These are phyloP conservation scores for Globisporangium alternatum DNA, from an alignment of 352 stramenopile genomes.

Conservation along the genomic window DNA sequence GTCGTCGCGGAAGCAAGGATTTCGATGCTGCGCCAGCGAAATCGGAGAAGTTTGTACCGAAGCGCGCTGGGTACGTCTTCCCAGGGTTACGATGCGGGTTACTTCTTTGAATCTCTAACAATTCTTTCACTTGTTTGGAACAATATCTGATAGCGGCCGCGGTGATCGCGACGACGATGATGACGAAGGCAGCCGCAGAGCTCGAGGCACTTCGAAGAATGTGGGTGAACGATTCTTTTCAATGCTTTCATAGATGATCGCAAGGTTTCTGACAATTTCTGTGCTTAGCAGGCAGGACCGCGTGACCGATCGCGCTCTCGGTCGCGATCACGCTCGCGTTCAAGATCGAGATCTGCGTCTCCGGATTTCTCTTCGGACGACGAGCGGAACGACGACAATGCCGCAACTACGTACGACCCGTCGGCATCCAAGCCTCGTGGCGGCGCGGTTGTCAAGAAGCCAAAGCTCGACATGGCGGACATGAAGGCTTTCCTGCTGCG, in stretches of 20 bases:
- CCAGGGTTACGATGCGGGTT: background rate
- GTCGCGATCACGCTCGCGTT: conserved; percentile 47
- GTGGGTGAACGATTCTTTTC: conserved; percentile 21
- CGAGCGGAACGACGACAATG: conserved; percentile 53
- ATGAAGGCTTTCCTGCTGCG: conserved; percentile 78
- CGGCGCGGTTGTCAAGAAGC: conserved; percentile 46
- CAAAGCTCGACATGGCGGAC: conserved; percentile 79
- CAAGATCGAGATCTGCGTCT: conserved; percentile 53
- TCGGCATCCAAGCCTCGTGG: conserved; percentile 29
- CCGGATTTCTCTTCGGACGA: conserved; percentile 65
- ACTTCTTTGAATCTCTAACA: background rate
- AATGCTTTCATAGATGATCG: background rate
- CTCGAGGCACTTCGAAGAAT: conserved; percentile 29
- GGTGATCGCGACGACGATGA: conserved; percentile 57
- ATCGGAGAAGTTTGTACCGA: conserved; percentile 25
- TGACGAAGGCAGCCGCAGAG: conserved; percentile 37
- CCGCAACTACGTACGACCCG: conserved; percentile 61
- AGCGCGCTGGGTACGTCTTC: conserved; percentile 29
- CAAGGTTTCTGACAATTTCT: conserved; percentile 1
- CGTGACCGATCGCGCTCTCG: conserved; percentile 43
- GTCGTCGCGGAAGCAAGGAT: conserved; percentile 38
- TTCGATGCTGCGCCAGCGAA: conserved; percentile 27
- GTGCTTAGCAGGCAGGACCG: conserved; percentile 22
- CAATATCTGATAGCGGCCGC: conserved; percentile 18
- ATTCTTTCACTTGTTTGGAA: background rate